These are phyloP conservation scores for Cajanus cajan DNA, from an alignment of 306 rosid genomes.

Conservation along the genomic window DNA sequence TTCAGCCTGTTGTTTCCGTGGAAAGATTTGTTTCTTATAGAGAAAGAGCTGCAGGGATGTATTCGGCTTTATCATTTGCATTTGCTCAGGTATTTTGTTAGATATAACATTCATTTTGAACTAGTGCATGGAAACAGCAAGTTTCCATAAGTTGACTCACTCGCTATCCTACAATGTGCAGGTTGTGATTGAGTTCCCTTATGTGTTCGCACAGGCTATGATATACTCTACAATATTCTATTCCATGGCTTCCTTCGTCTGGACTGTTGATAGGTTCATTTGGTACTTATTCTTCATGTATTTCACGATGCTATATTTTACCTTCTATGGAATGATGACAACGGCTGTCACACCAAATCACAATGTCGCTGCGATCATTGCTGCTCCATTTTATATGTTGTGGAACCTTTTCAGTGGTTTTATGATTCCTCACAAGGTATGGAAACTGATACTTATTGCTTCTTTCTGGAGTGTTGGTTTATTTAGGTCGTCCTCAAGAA, in stretches of 20 bases:
- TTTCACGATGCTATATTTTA: constrained; percentile 92
- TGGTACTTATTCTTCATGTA: constrained; percentile 97
- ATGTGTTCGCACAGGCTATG: constrained; percentile 80
- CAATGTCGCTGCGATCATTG: constrained; percentile 83
- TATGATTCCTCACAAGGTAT: constrained; percentile 98
- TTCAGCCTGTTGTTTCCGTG: constrained; percentile 91
- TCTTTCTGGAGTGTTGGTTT: constrained; percentile 11
- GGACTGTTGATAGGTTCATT: constrained; percentile 71
- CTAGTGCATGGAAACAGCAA: background rate
- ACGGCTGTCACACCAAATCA: constrained; percentile 98
- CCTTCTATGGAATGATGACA: constrained; percentile 99
- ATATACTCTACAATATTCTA: constrained; percentile 83
- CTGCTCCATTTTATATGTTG: constrained; percentile 97
- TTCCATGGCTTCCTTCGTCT: constrained; percentile 83
- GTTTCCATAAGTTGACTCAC: constrained; percentile 34
- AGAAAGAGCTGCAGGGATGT: constrained; percentile 97
- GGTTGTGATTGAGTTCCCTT: constrained; percentile 92
- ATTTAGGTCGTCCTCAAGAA: background rate
- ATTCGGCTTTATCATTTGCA: constrained; percentile 91
- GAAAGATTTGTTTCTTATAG: constrained; percentile 95
- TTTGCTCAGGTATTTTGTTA: constrained; percentile 79
- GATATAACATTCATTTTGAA: background rate
- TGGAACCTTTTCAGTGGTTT: constrained; percentile 99
- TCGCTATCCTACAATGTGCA: constrained; percentile 36
- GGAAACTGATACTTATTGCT: constrained; percentile 20